phyloP scores from a whole-genome alignment of 2,329 filamentous ascomycete genomes.

The Aciculosporium take region DNA sequence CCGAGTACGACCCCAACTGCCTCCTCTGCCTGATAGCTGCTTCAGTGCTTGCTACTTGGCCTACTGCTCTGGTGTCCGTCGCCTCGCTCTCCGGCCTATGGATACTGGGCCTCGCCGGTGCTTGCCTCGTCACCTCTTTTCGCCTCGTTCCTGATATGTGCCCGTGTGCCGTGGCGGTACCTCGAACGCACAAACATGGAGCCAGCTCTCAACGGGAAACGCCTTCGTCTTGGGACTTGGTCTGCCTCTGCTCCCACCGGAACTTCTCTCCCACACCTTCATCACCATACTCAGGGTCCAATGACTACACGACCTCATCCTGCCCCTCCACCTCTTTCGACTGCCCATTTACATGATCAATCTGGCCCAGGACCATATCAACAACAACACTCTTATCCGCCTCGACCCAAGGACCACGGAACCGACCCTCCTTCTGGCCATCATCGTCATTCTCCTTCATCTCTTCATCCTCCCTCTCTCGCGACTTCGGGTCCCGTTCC shows the following conservation, averaged over 20 bases:
- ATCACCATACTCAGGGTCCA: conserved; percentile 14
- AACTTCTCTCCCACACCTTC: conserved; percentile 33
- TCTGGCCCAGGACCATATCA: conserved; percentile 25
- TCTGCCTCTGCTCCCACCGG: conserved; percentile 32
- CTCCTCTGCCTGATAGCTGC: background rate
- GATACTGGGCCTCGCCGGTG: conserved; percentile 21
- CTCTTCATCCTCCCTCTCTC: background rate
- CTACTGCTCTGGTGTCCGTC: conserved; percentile 8
- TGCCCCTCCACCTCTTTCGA: conserved; percentile 11
- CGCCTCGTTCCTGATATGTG: conserved; percentile 23
- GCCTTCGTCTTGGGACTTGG: conserved; percentile 40
- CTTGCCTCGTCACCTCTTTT: conserved; percentile 20
- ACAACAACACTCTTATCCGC: conserved; percentile 26
- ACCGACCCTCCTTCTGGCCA: conserved; percentile 11
- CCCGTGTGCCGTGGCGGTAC: conserved; percentile 19
- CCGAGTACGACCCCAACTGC: background rate
- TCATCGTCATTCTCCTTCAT: background rate
- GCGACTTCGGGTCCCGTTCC: conserved; percentile 6
- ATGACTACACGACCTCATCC: conserved; percentile 11
- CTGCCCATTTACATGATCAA: conserved; percentile 9
- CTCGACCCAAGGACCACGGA: conserved; percentile 19
- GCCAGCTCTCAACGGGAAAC: conserved; percentile 42
- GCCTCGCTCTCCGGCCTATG: conserved; percentile 14
- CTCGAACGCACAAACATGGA: conserved; percentile 40
- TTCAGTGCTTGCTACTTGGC: background rate